These are phyloP conservation scores for Cladosporium sp. DNA, from an alignment of 2,329 filamentous ascomycete genomes.

Conservation along the genomic window DNA sequence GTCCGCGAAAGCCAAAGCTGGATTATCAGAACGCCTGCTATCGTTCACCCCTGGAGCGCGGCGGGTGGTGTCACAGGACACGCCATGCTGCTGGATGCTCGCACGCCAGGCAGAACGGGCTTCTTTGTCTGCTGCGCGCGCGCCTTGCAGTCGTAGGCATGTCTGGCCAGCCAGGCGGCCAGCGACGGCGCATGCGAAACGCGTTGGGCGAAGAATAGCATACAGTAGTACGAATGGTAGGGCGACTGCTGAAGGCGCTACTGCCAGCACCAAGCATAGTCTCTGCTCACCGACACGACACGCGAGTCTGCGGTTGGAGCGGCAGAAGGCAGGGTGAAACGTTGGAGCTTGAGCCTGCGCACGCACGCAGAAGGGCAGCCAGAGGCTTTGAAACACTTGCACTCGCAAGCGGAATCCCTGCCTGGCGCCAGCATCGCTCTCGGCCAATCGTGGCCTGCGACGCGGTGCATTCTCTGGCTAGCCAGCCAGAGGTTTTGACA, in stretches of 20 bases:
- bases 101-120: background rate
- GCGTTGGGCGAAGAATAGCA: constrained; percentile 1
- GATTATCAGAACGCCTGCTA: constrained; percentile 10
- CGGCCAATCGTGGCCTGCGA: constrained; percentile 3
- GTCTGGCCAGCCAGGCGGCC: constrained; percentile 4
- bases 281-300: constrained; percentile 2
- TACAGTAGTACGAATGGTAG: background rate
- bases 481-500: constrained; percentile 7
- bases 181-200: constrained; percentile 1
- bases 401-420: background rate
- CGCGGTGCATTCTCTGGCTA: constrained; percentile 4
- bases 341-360: background rate
- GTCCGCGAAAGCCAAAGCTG: constrained; percentile 4
- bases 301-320: constrained; percentile 6
- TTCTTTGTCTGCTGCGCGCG: background rate
- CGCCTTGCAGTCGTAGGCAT: background rate
- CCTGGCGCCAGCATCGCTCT: background rate
- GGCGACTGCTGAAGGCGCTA: constrained; percentile 9
- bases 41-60: constrained; percentile 6
- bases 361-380: background rate
- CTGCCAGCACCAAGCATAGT: background rate
- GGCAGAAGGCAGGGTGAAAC: constrained; percentile 11
- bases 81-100: background rate
- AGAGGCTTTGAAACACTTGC: constrained; percentile 3
- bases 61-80: background rate